Percentiles rank a stretch among this genome's conserved stretches.
phyloP scores from a whole-genome alignment of 2,329 filamentous ascomycete genomes.

The Sclerotinia minor region DNA sequence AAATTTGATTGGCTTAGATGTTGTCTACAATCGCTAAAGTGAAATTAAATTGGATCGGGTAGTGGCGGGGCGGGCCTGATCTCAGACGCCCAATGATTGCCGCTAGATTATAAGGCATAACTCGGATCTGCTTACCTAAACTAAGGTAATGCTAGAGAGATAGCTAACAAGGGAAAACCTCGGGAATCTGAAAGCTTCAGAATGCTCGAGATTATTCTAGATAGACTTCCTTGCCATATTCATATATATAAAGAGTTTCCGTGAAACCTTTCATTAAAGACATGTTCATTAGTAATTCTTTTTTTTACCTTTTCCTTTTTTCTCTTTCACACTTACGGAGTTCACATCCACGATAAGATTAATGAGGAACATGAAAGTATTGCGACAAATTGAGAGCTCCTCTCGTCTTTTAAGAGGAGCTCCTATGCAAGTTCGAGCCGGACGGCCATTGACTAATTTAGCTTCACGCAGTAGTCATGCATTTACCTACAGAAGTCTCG shows the following conservation, averaged over 20 bases:
- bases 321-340: neutral
- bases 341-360: conserved; percentile 5
- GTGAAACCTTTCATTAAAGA: neutral
- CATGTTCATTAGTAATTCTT: neutral
- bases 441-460: conserved; percentile 20
- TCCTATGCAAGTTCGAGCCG: conserved; percentile 27
- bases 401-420: conserved; percentile 35
- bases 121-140: neutral
- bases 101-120: conserved; percentile 11
- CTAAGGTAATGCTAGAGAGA: neutral
- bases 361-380: conserved; percentile 32
- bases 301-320: neutral
- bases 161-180: neutral
- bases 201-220: conserved; percentile 25
- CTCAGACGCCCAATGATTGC: neutral
- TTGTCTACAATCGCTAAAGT: conserved; percentile 19
- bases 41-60: conserved; percentile 8
- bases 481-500: conserved; percentile 36
- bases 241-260: neutral
- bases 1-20: conserved; percentile 21
- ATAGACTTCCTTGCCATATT: conserved; percentile 1
- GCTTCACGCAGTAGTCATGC: conserved; percentile 25
- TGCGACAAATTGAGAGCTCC: conserved; percentile 36
- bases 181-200: neutral
- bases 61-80: conserved; percentile 18